Conservation (phyloP, 495 filamentous ascomycete genomes). For the Chaetomium fimeti region DNA sequence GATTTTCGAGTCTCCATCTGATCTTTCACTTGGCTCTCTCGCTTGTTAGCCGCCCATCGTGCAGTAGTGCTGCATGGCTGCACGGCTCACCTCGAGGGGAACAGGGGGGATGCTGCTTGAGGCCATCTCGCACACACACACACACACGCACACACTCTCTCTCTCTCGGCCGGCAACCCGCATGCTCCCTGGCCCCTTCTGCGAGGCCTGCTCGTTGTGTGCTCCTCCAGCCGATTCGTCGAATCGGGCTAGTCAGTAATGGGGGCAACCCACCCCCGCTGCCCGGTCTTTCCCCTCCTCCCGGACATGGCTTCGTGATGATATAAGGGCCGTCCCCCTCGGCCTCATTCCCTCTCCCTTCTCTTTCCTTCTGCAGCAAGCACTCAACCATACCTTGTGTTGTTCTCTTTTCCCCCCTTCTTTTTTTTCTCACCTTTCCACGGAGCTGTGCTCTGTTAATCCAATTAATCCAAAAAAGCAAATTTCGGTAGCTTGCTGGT, state of each 20-base stretch:
- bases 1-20: not conserved
- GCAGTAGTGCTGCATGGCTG: conserved; percentile 38
- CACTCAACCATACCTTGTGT: conserved; percentile 63
- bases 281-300: conserved; percentile 9
- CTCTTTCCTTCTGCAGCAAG: conserved; percentile 70
- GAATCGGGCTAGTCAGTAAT: conserved; percentile 9
- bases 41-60: conserved; percentile 47
- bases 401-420: conserved; percentile 52
- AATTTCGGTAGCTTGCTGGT: conserved; percentile 48
- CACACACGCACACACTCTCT: no score
- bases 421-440: conserved; percentile 48
- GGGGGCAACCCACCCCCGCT: not conserved
- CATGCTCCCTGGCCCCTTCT: conserved; percentile 16
- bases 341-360: conserved; percentile 39
- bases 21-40: not conserved
- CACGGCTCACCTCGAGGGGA: conserved; percentile 25
- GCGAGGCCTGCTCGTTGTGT: conserved; percentile 10
- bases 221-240: conserved; percentile 15
- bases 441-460: conserved; percentile 56
- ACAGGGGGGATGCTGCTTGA: conserved; percentile 12
- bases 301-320: conserved; percentile 33
- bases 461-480: conserved; percentile 40
- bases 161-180: conserved; percentile 21
- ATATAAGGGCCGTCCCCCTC: conserved; percentile 50
- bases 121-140: conserved; percentile 10